Evolutionary conservation across 129 eudicot genomes (phyloP).

Genomic region (Flaveria robusta): DNA sequence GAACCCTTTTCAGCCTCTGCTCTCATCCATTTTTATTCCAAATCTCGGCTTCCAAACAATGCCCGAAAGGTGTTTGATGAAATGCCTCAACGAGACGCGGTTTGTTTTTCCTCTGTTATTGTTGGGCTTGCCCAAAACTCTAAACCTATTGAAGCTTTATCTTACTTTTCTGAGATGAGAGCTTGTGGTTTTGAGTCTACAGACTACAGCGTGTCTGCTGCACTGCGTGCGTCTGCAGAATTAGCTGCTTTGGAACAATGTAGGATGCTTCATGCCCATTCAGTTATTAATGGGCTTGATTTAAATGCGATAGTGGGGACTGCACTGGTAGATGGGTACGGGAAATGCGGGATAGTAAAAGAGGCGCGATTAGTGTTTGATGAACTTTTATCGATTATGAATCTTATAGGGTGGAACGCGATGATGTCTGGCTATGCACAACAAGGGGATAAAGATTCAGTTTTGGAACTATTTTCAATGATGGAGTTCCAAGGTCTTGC

Average conservation of each 20-base stretch:
- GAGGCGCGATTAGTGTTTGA: conserved; percentile 67
- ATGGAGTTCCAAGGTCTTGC: conserved; percentile 52
- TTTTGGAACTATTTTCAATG: conserved; percentile 46
- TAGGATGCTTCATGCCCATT: conserved; percentile 68
- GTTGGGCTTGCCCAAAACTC: conserved; percentile 66
- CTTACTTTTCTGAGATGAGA: conserved; percentile 59
- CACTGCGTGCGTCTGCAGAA: conserved; percentile 54
- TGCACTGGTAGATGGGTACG: conserved; percentile 73
- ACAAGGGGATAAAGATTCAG: conserved; percentile 60
- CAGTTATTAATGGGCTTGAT: conserved; percentile 53
- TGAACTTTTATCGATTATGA: conserved; percentile 39
- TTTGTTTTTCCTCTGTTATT: conserved; percentile 69
- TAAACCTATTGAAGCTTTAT: conserved; percentile 64
- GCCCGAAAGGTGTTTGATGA: conserved; percentile 79
- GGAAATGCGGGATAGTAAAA: conserved; percentile 72
- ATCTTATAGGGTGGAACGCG: conserved; percentile 75
- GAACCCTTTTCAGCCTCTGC: conserved; percentile 62
- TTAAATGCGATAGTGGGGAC: conserved; percentile 58
- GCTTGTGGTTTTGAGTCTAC: conserved; percentile 50
- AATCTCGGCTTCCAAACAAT: conserved; percentile 28
- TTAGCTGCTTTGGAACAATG: conserved; percentile 72
- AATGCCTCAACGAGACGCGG: conserved; percentile 53
- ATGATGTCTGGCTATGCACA: conserved; percentile 84
- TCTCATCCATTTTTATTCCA: conserved; percentile 57
- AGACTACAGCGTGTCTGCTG: conserved; percentile 69